A percentile compares a stretch with the other conserved stretches of the same genome.
These are phyloP conservation scores for Camelina sativa DNA, from an alignment of 345 rosid genomes.

Conservation along the genomic window DNA sequence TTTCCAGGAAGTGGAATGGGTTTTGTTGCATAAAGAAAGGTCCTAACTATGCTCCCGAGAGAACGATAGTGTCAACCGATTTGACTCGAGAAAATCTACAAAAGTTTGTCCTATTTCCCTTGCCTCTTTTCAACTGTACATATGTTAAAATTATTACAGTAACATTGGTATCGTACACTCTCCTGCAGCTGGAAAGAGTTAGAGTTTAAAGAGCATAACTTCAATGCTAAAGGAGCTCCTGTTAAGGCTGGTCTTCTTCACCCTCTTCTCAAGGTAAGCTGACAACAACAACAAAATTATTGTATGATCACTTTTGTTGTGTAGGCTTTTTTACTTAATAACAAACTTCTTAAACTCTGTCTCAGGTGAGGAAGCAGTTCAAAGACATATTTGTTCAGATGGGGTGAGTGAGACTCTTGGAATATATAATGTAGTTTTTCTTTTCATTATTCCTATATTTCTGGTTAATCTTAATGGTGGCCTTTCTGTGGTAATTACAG, in stretches of 20 bases:
- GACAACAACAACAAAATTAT: background rate
- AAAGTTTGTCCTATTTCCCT: background rate
- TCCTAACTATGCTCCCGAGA: background rate
- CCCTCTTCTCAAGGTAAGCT: slow-evolving; percentile 74
- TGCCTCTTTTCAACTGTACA: too few species aligned
- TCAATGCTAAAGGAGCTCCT: slow-evolving; percentile 82
- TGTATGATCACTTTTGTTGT: background rate
- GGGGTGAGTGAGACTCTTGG: slow-evolving; percentile 56
- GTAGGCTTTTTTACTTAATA: background rate
- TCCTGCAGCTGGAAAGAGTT: slow-evolving; percentile 71
- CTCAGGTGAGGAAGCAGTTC: slow-evolving; percentile 71
- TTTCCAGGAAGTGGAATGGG: background rate
- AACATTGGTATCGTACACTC: too few species aligned
- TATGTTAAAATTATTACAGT: too few species aligned
- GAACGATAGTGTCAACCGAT: background rate
- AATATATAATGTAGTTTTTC: background rate
- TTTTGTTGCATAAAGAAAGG: background rate
- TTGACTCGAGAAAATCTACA: background rate
- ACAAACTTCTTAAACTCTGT: background rate
- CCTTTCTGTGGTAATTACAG: slow-evolving; percentile 53
- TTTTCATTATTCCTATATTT: background rate
- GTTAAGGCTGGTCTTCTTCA: slow-evolving; percentile 87
- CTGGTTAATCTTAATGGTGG: background rate
- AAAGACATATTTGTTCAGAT: slow-evolving; percentile 75
- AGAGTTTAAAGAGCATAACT: slow-evolving; percentile 88